Evolutionary conservation across 345 rosid species (phyloP).

Genomic region (Odontarrhena argentea): DNA sequence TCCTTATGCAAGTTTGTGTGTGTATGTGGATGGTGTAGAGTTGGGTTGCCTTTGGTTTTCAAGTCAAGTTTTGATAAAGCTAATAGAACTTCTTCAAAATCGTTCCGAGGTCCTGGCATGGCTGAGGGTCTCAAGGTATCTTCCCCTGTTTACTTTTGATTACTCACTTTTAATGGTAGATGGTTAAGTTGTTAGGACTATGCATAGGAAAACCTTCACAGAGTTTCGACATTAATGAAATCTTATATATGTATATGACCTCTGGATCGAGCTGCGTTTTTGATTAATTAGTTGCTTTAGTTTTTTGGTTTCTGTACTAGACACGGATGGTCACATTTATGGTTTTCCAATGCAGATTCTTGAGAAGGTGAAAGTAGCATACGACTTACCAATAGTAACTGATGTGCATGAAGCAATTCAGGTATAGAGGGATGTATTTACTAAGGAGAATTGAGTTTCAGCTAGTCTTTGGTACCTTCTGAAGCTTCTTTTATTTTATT

Average conservation of each 20-base stretch:
- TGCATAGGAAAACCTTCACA: constrained; percentile 8
- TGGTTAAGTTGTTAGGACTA: constrained; percentile 1
- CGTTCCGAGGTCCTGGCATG: constrained; percentile 97
- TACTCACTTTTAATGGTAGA: constrained; percentile 1
- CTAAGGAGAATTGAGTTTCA: constrained; percentile 8
- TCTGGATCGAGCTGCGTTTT: neutral
- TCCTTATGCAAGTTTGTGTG: constrained; percentile 14
- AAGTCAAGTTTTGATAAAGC: constrained; percentile 99
- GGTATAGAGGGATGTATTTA: constrained; percentile 48
- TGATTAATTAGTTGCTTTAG: neutral
- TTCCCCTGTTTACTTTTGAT: constrained; percentile 6
- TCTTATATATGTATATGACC: neutral
- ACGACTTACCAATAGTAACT: constrained; percentile 84
- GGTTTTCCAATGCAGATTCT: constrained; percentile 64
- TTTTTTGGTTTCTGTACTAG: neutral
- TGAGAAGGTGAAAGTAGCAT: constrained; percentile 90
- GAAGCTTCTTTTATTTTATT: constrained; percentile 20
- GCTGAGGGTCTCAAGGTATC: constrained; percentile 85
- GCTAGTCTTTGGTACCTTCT: constrained; percentile 30
- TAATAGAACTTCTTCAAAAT: constrained; percentile 87
- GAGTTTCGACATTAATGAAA: neutral
- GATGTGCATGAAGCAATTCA: constrained; percentile 90
- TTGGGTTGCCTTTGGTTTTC: constrained; percentile 87
- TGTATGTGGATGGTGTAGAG: constrained; percentile 49
- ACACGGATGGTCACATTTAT: constrained; percentile 23